phyloP scores from a whole-genome alignment of 2,329 filamentous ascomycete genomes.

The Fusarium cicatricum region DNA sequence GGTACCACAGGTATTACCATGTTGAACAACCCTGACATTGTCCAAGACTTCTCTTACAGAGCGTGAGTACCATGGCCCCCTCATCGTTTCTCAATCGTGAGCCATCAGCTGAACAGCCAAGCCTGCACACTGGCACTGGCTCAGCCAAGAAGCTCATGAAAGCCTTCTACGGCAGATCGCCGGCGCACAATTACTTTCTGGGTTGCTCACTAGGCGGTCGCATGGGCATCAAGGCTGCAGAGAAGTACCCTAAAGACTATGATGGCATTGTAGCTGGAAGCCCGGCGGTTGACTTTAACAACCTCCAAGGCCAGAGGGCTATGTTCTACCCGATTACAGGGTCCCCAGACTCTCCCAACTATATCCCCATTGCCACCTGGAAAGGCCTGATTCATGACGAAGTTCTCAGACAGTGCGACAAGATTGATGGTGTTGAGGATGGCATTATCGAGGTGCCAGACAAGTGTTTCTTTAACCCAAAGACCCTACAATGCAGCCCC shows the following conservation, averaged over 20 bases:
- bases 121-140: constrained; percentile 1
- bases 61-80: constrained; percentile 19
- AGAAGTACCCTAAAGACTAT: constrained; percentile 64
- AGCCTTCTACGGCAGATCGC: constrained; percentile 53
- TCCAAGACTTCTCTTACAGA: constrained; percentile 49
- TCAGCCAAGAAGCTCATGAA: constrained; percentile 13
- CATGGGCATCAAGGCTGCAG: constrained; percentile 63
- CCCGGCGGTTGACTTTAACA: constrained; percentile 56
- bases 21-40: constrained; percentile 46
- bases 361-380: constrained; percentile 4
- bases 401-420: too few relatives aligned
- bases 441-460: background rate
- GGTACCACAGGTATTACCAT: constrained; percentile 44
- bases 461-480: constrained; percentile 4
- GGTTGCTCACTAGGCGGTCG: constrained; percentile 69
- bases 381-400: too few relatives aligned
- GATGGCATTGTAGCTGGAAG: constrained; percentile 58
- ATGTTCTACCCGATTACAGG: constrained; percentile 28
- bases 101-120: background rate
- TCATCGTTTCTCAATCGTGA: too few relatives aligned
- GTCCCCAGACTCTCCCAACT: background rate
- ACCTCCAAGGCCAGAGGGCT: constrained; percentile 44
- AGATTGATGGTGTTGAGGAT: too few relatives aligned
- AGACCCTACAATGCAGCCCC: background rate
- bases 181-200: constrained; percentile 60